Conservation (phyloP, 208 protist species). For the Leishmania tropica region DNA sequence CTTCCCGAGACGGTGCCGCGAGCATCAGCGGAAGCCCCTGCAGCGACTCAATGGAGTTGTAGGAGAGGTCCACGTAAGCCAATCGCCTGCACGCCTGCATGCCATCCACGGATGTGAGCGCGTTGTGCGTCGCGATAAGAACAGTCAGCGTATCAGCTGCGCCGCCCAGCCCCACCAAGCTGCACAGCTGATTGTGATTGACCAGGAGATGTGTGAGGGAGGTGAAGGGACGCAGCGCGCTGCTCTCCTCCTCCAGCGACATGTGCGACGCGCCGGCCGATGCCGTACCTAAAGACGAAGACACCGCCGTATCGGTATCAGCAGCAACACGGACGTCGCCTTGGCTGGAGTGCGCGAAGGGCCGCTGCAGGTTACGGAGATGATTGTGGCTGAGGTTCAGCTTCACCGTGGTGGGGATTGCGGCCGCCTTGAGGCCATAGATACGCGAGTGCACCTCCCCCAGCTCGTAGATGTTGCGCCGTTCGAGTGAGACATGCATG, state of each 20-base stretch:
- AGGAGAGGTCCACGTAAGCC: slow-evolving; percentile 35
- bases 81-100: slow-evolving; percentile 33
- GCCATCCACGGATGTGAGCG: slow-evolving; percentile 28
- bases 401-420: slow-evolving; percentile 10
- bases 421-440: slow-evolving; percentile 19
- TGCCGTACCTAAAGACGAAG: not conserved
- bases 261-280: too few relatives aligned
- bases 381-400: slow-evolving; percentile 36
- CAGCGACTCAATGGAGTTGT: slow-evolving; percentile 37
- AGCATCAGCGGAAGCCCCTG: slow-evolving; percentile 21
- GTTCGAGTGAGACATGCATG: slow-evolving; percentile 18
- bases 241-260: slow-evolving; percentile 22
- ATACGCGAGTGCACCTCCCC: slow-evolving; percentile 8
- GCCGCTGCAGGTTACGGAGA: slow-evolving; percentile 30
- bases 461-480: slow-evolving; percentile 24
- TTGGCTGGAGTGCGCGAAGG: slow-evolving; percentile 1
- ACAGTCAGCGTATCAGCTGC: slow-evolving; percentile 31
- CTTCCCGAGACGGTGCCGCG: not conserved
- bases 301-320: not conserved
- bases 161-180: slow-evolving; percentile 24
- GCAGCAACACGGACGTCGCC: not conserved
- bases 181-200: slow-evolving; percentile 30
- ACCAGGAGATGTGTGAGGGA: slow-evolving; percentile 23
- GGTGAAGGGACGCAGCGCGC: slow-evolving; percentile 19
- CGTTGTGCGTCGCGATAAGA: slow-evolving; percentile 40